Evolutionary conservation across 257 asterid species (phyloP), one percentile per base, ranked within the genome.

Genomic region (Jacaranda copaia): DNA sequence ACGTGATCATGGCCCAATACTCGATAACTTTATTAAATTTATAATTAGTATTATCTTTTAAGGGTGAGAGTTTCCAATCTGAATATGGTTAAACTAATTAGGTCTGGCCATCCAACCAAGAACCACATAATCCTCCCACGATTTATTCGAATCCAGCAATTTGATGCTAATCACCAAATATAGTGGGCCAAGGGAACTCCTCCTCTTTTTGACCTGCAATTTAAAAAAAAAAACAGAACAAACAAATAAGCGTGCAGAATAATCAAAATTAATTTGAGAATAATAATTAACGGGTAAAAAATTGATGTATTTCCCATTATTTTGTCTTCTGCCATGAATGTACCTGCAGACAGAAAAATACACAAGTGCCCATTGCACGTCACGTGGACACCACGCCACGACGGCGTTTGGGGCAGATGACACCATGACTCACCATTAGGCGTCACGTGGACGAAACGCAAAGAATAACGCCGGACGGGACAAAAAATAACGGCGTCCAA

Each of bases 311-410:
- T 58, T 58, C 68, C 20, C 58, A 25, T 2, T 8, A n/a, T 56
- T 56, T 72, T 71, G n/a, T 2, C 55, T 52, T 8, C 16, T 7
- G 42, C 45, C 56, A 20, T 77, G 77, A 73, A 36, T 77, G 6
- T 18, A 68, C 81, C 85, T 72, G 71, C 60, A 46, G 61, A 35
- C 66, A 38, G 45, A 61, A 67, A 42, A 68, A 3, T 35, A 61
- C 68, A 13, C 39, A 42, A 2, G 11, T 13, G 19, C 18, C 65
- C 63, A 14, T 1, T 4, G 8, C 35, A 56, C 53, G 53, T 9
- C 79, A 76, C 80, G 80, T 80, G 79, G 36, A 75, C 72, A 25
- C 62, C 80, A 68, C 82, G 72, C 51, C 25, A 12, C 60, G 9
- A 72, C 79, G 38, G 66, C 45, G 71, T 36, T 12, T 5, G 25